Evolutionary conservation across 257 asterid species (phyloP).

Genomic region (Penstemon davidsonii): DNA sequence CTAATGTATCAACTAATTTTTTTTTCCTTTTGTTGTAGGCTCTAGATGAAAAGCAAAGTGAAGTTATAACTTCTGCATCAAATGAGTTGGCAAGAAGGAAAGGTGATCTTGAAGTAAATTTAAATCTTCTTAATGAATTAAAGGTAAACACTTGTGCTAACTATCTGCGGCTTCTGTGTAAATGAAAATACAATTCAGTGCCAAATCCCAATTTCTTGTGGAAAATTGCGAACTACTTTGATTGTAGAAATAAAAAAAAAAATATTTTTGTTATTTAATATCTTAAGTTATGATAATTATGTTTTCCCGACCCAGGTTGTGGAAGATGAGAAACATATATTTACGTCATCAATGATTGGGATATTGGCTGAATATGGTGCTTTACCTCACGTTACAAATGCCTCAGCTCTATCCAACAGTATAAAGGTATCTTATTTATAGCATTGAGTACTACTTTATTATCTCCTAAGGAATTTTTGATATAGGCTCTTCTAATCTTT

Average conservation of each 20-base stretch:
- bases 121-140: constrained; percentile 79
- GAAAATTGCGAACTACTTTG: background rate
- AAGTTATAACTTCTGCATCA: constrained; percentile 81
- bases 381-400: constrained; percentile 83
- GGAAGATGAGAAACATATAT: constrained; percentile 75
- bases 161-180: constrained; percentile 1
- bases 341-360: constrained; percentile 70
- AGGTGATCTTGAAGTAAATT: constrained; percentile 89
- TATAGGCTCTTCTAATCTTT: constrained; percentile 23
- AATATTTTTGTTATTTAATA: constrained; percentile 5
- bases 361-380: constrained; percentile 79
- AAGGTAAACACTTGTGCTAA: constrained; percentile 52
- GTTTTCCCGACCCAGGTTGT: constrained; percentile 52
- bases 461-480: too few relatives aligned
- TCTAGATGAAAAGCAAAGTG: constrained; percentile 89
- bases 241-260: background rate
- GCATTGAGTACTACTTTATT: background rate
- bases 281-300: constrained; percentile 3
- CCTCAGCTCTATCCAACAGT: constrained; percentile 75
- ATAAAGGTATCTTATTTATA: constrained; percentile 56
- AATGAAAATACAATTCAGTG: background rate
- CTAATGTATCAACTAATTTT: constrained; percentile 7
- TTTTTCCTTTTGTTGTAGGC: constrained; percentile 48
- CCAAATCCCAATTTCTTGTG: background rate
- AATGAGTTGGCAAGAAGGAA: constrained; percentile 85